Evolutionary conservation across 1,139 yeast genomes (phyloP).

Genomic region (Taphrina confusa): DNA sequence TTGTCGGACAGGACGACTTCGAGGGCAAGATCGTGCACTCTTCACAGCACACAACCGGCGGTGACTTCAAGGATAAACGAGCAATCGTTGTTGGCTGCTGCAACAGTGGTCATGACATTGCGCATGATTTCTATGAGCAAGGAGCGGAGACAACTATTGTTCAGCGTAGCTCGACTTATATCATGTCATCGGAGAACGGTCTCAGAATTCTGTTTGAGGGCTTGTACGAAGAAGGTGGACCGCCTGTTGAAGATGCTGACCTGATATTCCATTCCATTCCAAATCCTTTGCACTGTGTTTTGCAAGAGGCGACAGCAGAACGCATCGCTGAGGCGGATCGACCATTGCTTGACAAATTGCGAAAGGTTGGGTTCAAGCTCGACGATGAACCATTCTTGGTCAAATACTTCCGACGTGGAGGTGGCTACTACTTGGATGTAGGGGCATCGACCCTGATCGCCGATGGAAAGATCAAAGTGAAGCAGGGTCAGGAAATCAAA

Average conservation of each 20-base stretch:
- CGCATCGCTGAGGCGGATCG: constrained; percentile 46
- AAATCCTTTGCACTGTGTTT: constrained; percentile 45
- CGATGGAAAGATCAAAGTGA: constrained; percentile 49
- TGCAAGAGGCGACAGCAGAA: constrained; percentile 48
- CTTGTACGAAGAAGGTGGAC: constrained; percentile 49
- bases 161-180: constrained; percentile 53
- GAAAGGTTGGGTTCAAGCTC: constrained; percentile 48
- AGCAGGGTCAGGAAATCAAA: constrained; percentile 47
- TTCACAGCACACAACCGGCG: constrained; percentile 50
- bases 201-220: constrained; percentile 45
- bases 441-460: constrained; percentile 51
- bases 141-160: constrained; percentile 52
- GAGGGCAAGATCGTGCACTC: constrained; percentile 51
- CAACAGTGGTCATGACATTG: constrained; percentile 53
- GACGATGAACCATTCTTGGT: constrained; percentile 46
- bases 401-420: constrained; percentile 49
- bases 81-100: constrained; percentile 53
- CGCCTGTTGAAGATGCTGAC: constrained; percentile 50
- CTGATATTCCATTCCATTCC: constrained; percentile 48
- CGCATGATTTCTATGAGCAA: constrained; percentile 52
- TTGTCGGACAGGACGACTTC: constrained; percentile 49
- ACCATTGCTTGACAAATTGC: constrained; percentile 46
- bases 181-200: constrained; percentile 50
- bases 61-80: constrained; percentile 49
- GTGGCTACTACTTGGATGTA: constrained; percentile 54